Conservation (phyloP, 306 rosid species). For the Castanea sativa region DNA sequence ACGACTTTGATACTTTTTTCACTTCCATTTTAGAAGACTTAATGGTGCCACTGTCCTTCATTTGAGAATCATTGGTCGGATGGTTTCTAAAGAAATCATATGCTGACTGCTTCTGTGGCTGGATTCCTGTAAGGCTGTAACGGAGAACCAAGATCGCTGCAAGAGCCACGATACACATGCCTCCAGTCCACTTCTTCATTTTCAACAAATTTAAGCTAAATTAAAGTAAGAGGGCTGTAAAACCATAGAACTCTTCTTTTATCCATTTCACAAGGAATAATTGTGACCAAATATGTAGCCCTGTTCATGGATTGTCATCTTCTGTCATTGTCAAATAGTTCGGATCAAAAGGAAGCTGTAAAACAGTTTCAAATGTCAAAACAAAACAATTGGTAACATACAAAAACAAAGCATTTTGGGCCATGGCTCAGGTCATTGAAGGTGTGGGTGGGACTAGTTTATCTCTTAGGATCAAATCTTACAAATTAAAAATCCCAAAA, state of each 20-base stretch:
- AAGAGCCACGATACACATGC: constrained; percentile 61
- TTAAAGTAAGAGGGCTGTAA: background rate
- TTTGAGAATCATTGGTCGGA: constrained; percentile 28
- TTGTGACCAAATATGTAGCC: background rate
- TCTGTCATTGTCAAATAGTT: background rate
- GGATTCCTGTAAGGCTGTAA: constrained; percentile 48
- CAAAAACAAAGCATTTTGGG: background rate
- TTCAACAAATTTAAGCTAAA: constrained; percentile 30
- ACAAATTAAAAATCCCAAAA: background rate
- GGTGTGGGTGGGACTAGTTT: background rate
- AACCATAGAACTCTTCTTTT: background rate
- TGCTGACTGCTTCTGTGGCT: constrained; percentile 57
- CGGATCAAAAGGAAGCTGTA: background rate
- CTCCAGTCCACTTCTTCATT: constrained; percentile 94
- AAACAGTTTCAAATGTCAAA: background rate
- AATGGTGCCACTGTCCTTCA: constrained; percentile 12
- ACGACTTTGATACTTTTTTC: constrained; percentile 23
- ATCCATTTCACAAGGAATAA: background rate
- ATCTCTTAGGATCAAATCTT: background rate
- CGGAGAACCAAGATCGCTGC: constrained; percentile 51
- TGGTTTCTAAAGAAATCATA: constrained; percentile 57
- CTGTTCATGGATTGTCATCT: constrained; percentile 8
- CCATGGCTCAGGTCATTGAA: background rate
- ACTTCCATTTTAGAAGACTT: constrained; percentile 25
- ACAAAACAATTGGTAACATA: background rate